Evolutionary conservation across 805 yeast species (phyloP), one percentile per base, ranked within the genome.

Genomic region (Yamadazyma scolyti): DNA sequence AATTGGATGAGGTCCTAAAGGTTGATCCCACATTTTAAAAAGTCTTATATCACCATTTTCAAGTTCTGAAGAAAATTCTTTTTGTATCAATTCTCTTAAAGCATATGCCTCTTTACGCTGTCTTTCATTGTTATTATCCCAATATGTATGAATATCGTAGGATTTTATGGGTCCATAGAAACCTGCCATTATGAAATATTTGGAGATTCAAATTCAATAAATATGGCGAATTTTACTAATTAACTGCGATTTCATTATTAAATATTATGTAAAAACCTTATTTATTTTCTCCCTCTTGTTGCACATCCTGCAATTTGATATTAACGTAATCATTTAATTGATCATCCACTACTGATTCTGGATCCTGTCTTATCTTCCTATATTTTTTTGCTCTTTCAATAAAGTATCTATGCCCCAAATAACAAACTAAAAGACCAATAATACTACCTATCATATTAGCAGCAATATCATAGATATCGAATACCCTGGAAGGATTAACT

Each of bases 1-100:
- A 18, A 68, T 53, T 0, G 80, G 77, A 40, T 76, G 81, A 2
- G 82, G 82, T 0, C 82, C 82, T 17, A 76, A 46, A 16, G 76
- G 70, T 25, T 52, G 50, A 22, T 67, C 68, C 64, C 71, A 70
- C 18, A 70, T 53, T 35, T 62, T 62, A 50, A 63, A 60, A 4
- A 73, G 60, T 33, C 74, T 44, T 8, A 71, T 54, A 14, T 54
- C 48, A 2, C 73, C 75, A 2, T 48, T 37, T 16, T 48, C 64
- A 17, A 69, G 50, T 30, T 73, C 76, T 10, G 47, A 28, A 5
- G 65, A 60, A 40, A 75, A 70, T 28, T 67, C 71, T 30, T 47
- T 31, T 18, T 52, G 46, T 3, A 75, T 59, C 31, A 58, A 51
- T 16, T 60, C 64, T 33, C 70, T 55, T 33, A 75, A 54, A 2